Evolutionary conservation across 169 alveolate species (phyloP).

Genomic region (Plasmodium ovale): DNA sequence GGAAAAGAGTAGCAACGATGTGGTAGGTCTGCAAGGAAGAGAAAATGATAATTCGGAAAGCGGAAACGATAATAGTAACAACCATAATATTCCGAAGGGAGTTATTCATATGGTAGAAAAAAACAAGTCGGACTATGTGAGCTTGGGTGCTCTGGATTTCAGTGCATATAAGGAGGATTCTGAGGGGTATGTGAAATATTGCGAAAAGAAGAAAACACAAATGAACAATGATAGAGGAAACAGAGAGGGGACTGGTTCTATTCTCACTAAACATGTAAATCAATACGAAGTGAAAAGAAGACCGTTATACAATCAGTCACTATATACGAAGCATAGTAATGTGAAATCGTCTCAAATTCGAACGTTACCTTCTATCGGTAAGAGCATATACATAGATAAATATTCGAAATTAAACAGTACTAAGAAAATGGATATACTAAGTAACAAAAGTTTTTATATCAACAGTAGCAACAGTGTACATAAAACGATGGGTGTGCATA

Average conservation of each 20-base stretch:
- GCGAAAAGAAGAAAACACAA: conserved; percentile 35
- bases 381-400: conserved; percentile 19
- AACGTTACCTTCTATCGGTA: not conserved
- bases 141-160: conserved; percentile 65
- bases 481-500: not conserved
- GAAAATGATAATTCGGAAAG: not conserved
- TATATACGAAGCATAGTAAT: conserved; percentile 27
- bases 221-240: conserved; percentile 2
- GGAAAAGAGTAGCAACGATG: not conserved
- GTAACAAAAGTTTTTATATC: conserved; percentile 2
- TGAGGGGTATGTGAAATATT: conserved; percentile 61
- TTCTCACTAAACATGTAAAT: not conserved
- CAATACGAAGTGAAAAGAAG: conserved; percentile 20
- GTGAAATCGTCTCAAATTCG: conserved; percentile 21
- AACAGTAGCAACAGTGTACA: not conserved
- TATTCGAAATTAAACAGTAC: conserved; percentile 5
- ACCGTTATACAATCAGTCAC: conserved; percentile 16
- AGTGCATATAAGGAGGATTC: conserved; percentile 76
- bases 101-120: conserved; percentile 4
- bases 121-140: conserved; percentile 54
- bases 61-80: not conserved
- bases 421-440: conserved; percentile 7
- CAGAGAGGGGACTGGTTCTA: not conserved
- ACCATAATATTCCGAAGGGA: not conserved
- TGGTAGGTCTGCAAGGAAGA: not conserved